Evolutionary conservation across 148 eudicot genomes (phyloP).

Genomic region (Vaccinium myrtillus): DNA sequence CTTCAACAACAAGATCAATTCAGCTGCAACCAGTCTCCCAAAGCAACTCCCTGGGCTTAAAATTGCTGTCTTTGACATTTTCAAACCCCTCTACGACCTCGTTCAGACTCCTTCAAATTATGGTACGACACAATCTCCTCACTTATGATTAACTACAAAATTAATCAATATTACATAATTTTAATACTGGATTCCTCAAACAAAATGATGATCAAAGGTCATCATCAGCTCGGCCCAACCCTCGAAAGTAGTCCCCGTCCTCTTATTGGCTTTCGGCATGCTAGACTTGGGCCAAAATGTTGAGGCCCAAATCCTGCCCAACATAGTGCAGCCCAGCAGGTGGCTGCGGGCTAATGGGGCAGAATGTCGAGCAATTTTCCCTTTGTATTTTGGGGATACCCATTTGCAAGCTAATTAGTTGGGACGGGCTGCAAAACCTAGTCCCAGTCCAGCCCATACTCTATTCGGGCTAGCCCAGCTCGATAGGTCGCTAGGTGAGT

Average conservation of each 20-base stretch:
- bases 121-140: background rate
- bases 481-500: no score
- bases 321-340: background rate
- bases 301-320: background rate
- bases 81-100: constrained; percentile 69
- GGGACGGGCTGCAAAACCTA: background rate
- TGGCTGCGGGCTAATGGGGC: background rate
- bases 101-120: constrained; percentile 50
- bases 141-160: background rate
- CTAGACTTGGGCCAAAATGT: background rate
- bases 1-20: constrained; percentile 73
- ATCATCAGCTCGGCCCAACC: no score
- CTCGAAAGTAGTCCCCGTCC: background rate
- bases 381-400: background rate
- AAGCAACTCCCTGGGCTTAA: constrained; percentile 75
- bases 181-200: no score
- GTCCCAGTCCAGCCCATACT: background rate
- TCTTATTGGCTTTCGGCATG: background rate
- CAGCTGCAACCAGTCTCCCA: constrained; percentile 54
- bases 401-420: no score
- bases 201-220: no score
- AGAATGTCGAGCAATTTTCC: background rate
- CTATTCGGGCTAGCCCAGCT: background rate
- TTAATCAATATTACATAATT: no score
- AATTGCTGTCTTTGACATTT: constrained; percentile 79